A percentile compares a stretch with the other conserved stretches of the same genome.
Evolutionary conservation across 2,329 filamentous ascomycete genomes (phyloP).

Genomic region (Diaporthe velutina): DNA sequence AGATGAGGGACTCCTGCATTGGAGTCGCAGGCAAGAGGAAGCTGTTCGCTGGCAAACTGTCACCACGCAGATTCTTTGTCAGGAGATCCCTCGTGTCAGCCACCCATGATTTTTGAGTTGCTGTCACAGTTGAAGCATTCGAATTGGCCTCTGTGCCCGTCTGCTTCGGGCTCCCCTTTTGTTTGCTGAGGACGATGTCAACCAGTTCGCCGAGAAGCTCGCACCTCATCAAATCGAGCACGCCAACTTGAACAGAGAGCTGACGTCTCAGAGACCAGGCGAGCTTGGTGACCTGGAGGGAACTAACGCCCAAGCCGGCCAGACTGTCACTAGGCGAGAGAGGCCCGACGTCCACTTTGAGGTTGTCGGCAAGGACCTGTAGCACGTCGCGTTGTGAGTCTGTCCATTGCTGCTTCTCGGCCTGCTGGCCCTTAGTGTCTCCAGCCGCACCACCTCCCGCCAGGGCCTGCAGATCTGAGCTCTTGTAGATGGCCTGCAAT

Average conservation of each 20-base stretch:
- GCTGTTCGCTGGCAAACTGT: slow-evolving; percentile 35
- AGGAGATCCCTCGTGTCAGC: slow-evolving; percentile 34
- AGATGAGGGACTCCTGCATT: slow-evolving; percentile 53
- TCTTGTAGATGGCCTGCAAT: slow-evolving; percentile 43
- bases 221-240: slow-evolving; percentile 45
- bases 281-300: slow-evolving; percentile 44
- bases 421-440: neutral
- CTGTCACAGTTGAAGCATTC: neutral
- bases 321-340: slow-evolving; percentile 42
- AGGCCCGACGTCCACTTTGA: slow-evolving; percentile 23
- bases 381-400: slow-evolving; percentile 38
- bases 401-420: slow-evolving; percentile 31
- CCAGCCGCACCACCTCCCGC: slow-evolving; percentile 32
- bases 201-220: slow-evolving; percentile 43
- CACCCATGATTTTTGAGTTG: slow-evolving; percentile 38
- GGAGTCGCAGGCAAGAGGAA: slow-evolving; percentile 48
- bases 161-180: neutral
- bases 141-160: neutral
- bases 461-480: slow-evolving; percentile 40
- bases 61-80: slow-evolving; percentile 39
- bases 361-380: slow-evolving; percentile 37
- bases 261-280: slow-evolving; percentile 42
- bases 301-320: slow-evolving; percentile 44
- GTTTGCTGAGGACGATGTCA: slow-evolving; percentile 36
- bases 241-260: slow-evolving; percentile 41